Evolutionary conservation across 179 eudicot species (phyloP).

Genomic region (Heliamphora pulchella): DNA sequence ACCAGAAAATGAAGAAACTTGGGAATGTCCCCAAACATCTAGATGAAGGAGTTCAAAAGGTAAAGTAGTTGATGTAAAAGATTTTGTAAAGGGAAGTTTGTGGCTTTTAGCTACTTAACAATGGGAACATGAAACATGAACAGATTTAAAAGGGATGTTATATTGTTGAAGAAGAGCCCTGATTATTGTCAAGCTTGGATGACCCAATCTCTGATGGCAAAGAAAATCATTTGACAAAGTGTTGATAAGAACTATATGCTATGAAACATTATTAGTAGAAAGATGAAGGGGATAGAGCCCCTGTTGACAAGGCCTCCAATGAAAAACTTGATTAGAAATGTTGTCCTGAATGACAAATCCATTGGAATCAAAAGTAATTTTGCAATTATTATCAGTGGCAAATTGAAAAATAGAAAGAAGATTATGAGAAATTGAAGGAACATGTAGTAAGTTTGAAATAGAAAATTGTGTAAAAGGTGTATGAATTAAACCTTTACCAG

Average conservation of each 20-base stretch:
- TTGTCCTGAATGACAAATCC: background rate
- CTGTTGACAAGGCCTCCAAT: background rate
- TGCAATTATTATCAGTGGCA: background rate
- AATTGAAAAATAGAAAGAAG: background rate
- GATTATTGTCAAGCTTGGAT: background rate
- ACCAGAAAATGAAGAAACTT: background rate
- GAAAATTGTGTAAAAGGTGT: background rate
- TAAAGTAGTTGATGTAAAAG: background rate
- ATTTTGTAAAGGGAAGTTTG: background rate
- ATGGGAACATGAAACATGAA: background rate
- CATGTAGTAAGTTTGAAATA: background rate
- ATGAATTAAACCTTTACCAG: background rate
- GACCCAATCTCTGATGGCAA: background rate
- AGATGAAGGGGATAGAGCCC: background rate
- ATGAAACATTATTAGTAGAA: background rate
- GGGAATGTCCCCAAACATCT: background rate
- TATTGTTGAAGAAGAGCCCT: background rate
- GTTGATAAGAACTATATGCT: background rate
- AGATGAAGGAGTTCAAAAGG: background rate
- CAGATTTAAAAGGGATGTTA: background rate
- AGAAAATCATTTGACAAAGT: background rate
- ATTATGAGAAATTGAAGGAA: background rate
- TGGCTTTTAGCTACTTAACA: background rate
- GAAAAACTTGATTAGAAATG: background rate
- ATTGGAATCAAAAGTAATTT: background rate